Percentiles rank a stretch among this genome's conserved stretches.
Evolutionary conservation across 495 filamentous ascomycete genomes (phyloP).

Genomic region (Hapsidospora chrysogenum): DNA sequence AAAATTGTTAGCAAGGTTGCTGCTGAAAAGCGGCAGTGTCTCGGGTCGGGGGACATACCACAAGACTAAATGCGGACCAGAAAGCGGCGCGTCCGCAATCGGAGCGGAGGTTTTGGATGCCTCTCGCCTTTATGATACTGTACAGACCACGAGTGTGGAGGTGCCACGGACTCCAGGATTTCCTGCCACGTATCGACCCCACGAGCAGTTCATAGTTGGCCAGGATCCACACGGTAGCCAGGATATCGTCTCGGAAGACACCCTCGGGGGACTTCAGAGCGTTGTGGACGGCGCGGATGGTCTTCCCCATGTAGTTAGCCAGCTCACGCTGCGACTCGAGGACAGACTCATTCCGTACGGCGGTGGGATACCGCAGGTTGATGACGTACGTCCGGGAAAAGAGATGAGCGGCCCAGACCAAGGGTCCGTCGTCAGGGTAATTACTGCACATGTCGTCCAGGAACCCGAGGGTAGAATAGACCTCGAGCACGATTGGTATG

Average conservation of each 20-base stretch:
- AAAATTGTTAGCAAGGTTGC: no score
- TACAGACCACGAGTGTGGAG: neutral
- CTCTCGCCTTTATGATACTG: constrained; percentile 1
- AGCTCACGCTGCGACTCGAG: neutral
- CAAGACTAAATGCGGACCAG: constrained; percentile 1
- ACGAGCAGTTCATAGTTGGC: constrained; percentile 2
- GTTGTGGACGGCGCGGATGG: neutral
- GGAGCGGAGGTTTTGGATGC: neutral
- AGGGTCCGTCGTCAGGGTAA: neutral
- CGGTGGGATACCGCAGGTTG: constrained; percentile 1
- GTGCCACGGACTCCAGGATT: constrained; percentile 1
- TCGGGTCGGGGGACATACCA: neutral
- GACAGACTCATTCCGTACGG: neutral
- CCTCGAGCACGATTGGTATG: neutral
- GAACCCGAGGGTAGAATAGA: constrained; percentile 1
- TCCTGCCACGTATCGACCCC: neutral
- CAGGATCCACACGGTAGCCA: constrained; percentile 3
- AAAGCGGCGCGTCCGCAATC: neutral
- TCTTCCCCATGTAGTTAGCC: neutral
- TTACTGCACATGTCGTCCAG: neutral
- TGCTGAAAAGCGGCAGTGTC: neutral
- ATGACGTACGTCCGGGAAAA: constrained; percentile 2
- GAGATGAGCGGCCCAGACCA: constrained; percentile 1
- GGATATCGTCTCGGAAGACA: neutral
- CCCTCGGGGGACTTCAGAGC: neutral